Evolutionary conservation across 2,329 filamentous ascomycete species (phyloP), one percentile per base, ranked within the genome.

Genomic region (Didymella pinodella): DNA sequence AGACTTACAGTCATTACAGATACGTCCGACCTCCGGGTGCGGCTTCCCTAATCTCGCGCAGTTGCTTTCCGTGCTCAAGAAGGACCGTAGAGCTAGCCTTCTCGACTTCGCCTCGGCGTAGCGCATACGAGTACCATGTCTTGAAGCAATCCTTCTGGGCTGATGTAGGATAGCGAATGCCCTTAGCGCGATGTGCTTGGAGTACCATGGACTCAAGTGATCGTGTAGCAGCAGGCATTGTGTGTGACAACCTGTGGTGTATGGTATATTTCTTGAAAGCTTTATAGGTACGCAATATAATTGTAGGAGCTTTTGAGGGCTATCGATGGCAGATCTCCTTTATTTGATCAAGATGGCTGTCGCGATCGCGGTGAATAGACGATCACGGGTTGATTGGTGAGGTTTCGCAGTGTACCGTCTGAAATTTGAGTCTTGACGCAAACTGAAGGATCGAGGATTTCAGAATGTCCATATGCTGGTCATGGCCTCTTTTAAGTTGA

Each of bases 51-150:
- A 66, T 54, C 36, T 70, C 64, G 20, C 59, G 63, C 52, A 73
- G 43, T 51, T 70, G 57, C 51, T 59, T 70, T 16, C 64, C 64
- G 49, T 74, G 68, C 34, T 73, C 67, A n/a, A 64, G 56, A 1
- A 71, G 50, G 0, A 48, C 62, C 47, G 67, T 67, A 12, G 66
- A 40, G 3, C 45, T 59, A 1, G 65, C 57, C 52, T 71, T 73
- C 3, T 51, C 54, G 2, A 55, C 65, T 52, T 70, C 71, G 2
- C 70, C 69, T 25, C 65, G 48, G 14, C 67, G 63, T 12, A 76
- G 59, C 2, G 69, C 73, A 57, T 75, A 75, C 4, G 74, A 75
- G 53, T 76, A 76, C 74, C 74, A 76, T 0, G 74, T 76, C 56
- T 75, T 75, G 61, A 74, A 73, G 40, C 69, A 75, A 16, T 76